A percentile compares a stretch with the other conserved stretches of the same genome.
phyloP scores from a whole-genome alignment of 768 basidiomycete species.

The Amanita thiersii region DNA sequence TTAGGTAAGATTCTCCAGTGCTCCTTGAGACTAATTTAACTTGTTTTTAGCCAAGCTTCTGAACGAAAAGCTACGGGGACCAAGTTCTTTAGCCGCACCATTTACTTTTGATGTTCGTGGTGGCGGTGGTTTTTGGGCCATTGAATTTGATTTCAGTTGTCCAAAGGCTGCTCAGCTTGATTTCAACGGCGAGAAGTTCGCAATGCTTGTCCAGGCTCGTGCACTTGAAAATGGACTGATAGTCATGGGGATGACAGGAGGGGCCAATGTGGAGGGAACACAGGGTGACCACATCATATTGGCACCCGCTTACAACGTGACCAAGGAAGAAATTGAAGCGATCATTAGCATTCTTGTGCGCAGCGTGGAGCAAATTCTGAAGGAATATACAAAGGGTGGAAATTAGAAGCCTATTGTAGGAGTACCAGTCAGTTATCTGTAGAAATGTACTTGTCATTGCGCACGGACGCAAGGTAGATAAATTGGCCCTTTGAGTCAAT shows the following conservation, averaged over 20 bases:
- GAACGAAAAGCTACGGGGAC: slow-evolving; percentile 40
- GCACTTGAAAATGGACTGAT: slow-evolving; percentile 61
- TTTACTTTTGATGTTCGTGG: slow-evolving; percentile 79
- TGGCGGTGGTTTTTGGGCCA: slow-evolving; percentile 74
- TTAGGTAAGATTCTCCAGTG: slow-evolving; percentile 28
- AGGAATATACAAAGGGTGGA: slow-evolving; percentile 22
- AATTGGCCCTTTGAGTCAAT: slow-evolving; percentile 11
- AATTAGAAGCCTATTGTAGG: not conserved
- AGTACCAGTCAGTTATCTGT: not conserved
- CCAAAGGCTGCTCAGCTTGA: slow-evolving; percentile 33
- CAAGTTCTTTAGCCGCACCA: slow-evolving; percentile 51
- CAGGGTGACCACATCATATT: slow-evolving; percentile 67
- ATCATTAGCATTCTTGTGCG: slow-evolving; percentile 61
- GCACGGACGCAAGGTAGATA: slow-evolving; percentile 1
- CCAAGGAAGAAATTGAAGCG: slow-evolving; percentile 54
- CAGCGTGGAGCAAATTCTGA: slow-evolving; percentile 58
- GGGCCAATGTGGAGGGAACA: slow-evolving; percentile 59
- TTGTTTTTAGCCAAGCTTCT: slow-evolving; percentile 36
- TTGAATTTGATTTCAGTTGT: slow-evolving; percentile 70
- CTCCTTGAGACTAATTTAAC: not conserved
- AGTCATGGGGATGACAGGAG: slow-evolving; percentile 69
- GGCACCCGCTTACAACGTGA: slow-evolving; percentile 77
- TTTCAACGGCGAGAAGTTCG: slow-evolving; percentile 50
- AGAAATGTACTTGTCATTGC: not conserved
- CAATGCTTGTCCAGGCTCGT: slow-evolving; percentile 61